A percentile compares a stretch with the other conserved stretches of the same genome.
Evolutionary conservation across 73 alveolate species (phyloP).

Genomic region (Stentor roeselii): DNA sequence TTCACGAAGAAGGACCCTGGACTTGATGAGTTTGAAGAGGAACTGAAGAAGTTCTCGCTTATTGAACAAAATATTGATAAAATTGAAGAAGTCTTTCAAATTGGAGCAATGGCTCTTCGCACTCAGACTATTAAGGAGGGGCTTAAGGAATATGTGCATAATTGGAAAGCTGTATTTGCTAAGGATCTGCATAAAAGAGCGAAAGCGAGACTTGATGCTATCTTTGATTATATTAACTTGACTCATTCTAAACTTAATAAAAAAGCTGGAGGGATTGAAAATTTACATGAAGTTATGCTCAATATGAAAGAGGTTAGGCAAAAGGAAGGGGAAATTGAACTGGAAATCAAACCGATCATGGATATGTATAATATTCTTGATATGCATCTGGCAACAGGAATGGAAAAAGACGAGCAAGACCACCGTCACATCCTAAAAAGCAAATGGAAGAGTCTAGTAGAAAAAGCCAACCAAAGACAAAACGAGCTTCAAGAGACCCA

Average conservation of each 20-base stretch:
- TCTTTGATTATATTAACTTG: slow-evolving; percentile 28
- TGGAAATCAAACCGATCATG: slow-evolving; percentile 94
- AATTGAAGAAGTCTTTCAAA: slow-evolving; percentile 61
- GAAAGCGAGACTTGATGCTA: slow-evolving; percentile 75
- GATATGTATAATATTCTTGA: slow-evolving; percentile 95
- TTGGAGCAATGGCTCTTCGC: slow-evolving; percentile 95
- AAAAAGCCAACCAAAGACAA: slow-evolving; percentile 59
- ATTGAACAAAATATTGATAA: slow-evolving; percentile 87
- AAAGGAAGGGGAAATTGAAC: slow-evolving; percentile 97
- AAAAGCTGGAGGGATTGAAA: slow-evolving; percentile 94
- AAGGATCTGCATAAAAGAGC: slow-evolving; percentile 96
- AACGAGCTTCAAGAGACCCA: slow-evolving; percentile 58
- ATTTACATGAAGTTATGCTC: slow-evolving; percentile 95
- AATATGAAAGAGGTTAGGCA: slow-evolving; percentile 97
- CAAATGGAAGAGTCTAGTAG: slow-evolving; percentile 82
- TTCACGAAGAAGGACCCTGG: slow-evolving; percentile 94
- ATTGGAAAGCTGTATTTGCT: slow-evolving; percentile 80
- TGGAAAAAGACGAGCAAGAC: slow-evolving; percentile 92
- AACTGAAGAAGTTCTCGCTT: slow-evolving; percentile 25
- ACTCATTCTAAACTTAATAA: slow-evolving; percentile 44
- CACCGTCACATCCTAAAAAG: slow-evolving; percentile 80
- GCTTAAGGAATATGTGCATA: slow-evolving; percentile 47
- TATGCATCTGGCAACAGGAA: slow-evolving; percentile 75
- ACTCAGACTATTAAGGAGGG: slow-evolving; percentile 71
- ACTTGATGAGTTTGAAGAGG: slow-evolving; percentile 96